phyloP scores from a whole-genome alignment of 1,284 basidiomycete genomes.

The Tranzscheliella williamsii region DNA sequence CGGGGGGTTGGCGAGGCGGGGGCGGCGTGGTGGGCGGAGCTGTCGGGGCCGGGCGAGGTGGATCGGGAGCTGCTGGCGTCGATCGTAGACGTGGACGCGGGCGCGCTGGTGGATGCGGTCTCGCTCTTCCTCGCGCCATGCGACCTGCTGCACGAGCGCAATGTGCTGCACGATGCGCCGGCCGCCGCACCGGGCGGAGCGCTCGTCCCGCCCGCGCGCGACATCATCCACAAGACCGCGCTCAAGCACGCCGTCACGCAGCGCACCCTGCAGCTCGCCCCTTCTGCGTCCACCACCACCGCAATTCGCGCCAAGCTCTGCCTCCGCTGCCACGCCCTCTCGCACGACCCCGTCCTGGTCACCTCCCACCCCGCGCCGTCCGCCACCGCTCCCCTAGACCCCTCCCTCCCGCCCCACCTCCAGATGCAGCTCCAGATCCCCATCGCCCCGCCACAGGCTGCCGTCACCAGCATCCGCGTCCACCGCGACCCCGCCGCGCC shows the following conservation, averaged over 20 bases:
- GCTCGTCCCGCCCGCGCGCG: slow-evolving; percentile 2
- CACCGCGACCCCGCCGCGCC: no score
- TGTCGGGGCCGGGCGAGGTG: not conserved
- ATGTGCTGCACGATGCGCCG: slow-evolving; percentile 24
- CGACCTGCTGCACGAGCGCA: slow-evolving; percentile 26
- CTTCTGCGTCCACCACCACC: not conserved
- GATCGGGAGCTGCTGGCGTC: slow-evolving; percentile 9
- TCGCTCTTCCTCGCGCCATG: slow-evolving; percentile 25
- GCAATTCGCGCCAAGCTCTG: slow-evolving; percentile 27
- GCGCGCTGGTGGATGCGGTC: slow-evolving; percentile 25
- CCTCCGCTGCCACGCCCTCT: slow-evolving; percentile 19
- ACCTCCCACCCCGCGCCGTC: slow-evolving; percentile 1
- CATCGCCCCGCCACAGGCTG: no score
- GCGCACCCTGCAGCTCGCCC: not conserved
- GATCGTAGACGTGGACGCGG: slow-evolving; percentile 17
- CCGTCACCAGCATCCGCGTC: no score
- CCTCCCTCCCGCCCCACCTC: slow-evolving; percentile 17
- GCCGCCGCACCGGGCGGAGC: not conserved
- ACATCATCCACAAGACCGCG: slow-evolving; percentile 24
- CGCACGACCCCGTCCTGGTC: slow-evolving; percentile 16
- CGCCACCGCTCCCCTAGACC: slow-evolving; percentile 2
- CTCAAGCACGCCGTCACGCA: slow-evolving; percentile 21
- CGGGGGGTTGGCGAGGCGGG: not conserved
- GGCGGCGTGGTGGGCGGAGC: not conserved
- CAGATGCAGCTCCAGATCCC: slow-evolving; percentile 22